phyloP scores from a whole-genome alignment of 139 green algal species.

The Chlorella sp. region DNA sequence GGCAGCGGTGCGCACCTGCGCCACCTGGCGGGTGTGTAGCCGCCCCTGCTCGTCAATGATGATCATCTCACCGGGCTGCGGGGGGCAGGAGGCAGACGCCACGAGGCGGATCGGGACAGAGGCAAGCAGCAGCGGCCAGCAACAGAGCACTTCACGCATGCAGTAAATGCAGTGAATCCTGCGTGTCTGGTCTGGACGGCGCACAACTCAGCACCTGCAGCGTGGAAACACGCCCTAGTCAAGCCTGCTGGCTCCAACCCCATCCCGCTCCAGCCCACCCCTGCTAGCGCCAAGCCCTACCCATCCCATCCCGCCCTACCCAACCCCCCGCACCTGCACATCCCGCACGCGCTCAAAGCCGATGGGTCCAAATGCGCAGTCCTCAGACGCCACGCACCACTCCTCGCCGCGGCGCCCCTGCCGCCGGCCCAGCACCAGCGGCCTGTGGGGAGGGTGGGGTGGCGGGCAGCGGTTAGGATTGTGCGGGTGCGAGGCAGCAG shows the following conservation, averaged over 20 bases:
- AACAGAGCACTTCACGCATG: too few relatives aligned
- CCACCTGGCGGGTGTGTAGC: slow-evolving; percentile 79
- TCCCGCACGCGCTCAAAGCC: slow-evolving; percentile 94
- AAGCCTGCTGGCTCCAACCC: too few relatives aligned
- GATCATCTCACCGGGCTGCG: slow-evolving; percentile 91
- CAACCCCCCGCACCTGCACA: slow-evolving; percentile 50
- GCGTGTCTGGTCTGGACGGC: too few relatives aligned
- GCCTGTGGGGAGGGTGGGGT: slow-evolving; percentile 52
- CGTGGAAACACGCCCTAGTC: too few relatives aligned
- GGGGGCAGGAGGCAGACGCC: too few relatives aligned
- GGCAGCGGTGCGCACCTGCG: slow-evolving; percentile 19
- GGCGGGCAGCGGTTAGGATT: background rate
- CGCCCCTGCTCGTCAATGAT: slow-evolving; percentile 86
- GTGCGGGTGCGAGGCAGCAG: background rate
- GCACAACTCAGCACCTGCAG: too few relatives aligned
- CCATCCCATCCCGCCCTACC: too few relatives aligned
- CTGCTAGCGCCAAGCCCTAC: background rate
- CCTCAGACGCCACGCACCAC: slow-evolving; percentile 94
- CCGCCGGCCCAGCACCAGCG: slow-evolving; percentile 88
- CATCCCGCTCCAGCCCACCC: too few relatives aligned
- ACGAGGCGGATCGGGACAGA: too few relatives aligned
- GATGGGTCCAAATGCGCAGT: slow-evolving; percentile 98
- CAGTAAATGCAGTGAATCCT: too few relatives aligned
- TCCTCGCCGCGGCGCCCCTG: slow-evolving; percentile 69
- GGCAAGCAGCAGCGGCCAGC: too few relatives aligned